phyloP scores from a whole-genome alignment of 108 stramenopile species.

The Skeletonema menzelii region DNA sequence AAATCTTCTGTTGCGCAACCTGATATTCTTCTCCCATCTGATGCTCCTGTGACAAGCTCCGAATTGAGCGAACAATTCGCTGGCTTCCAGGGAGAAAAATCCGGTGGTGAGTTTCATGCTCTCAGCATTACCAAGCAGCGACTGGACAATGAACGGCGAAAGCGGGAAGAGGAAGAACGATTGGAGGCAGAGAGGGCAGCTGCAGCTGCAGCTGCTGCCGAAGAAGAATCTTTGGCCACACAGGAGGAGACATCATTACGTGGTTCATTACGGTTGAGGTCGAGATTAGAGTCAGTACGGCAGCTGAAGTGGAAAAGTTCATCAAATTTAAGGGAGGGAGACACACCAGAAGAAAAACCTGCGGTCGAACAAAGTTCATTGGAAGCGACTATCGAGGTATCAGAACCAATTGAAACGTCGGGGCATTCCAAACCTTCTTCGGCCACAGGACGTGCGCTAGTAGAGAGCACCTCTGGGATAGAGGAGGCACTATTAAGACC shows the following conservation, averaged over 20 bases:
- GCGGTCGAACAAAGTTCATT: neutral
- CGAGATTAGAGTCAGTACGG: slow-evolving; percentile 26
- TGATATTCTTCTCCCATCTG: slow-evolving; percentile 21
- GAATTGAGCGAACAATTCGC: slow-evolving; percentile 38
- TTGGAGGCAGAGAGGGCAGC: slow-evolving; percentile 6
- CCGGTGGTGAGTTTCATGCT: slow-evolving; percentile 37
- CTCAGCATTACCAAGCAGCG: slow-evolving; percentile 41
- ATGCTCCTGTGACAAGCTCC: slow-evolving; percentile 2
- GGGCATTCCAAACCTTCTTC: neutral
- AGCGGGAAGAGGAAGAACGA: slow-evolving; percentile 35
- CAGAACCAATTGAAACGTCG: neutral
- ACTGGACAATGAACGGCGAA: slow-evolving; percentile 39
- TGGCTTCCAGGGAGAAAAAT: slow-evolving; percentile 17
- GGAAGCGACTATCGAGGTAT: neutral
- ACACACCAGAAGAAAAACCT: neutral
- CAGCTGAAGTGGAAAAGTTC: slow-evolving; percentile 29
- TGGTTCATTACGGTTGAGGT: slow-evolving; percentile 16
- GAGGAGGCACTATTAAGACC: slow-evolving; percentile 26
- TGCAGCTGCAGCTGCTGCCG: slow-evolving; percentile 3
- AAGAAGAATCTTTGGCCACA: neutral
- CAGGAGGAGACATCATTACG: neutral
- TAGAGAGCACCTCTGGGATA: slow-evolving; percentile 27
- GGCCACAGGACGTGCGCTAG: neutral
- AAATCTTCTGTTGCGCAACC: neutral
- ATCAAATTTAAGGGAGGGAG: neutral